Percentiles rank a stretch among this genome's conserved stretches.
Evolutionary conservation across 2,329 filamentous ascomycete genomes (phyloP).

Genomic region (Thelonectria discophora): DNA sequence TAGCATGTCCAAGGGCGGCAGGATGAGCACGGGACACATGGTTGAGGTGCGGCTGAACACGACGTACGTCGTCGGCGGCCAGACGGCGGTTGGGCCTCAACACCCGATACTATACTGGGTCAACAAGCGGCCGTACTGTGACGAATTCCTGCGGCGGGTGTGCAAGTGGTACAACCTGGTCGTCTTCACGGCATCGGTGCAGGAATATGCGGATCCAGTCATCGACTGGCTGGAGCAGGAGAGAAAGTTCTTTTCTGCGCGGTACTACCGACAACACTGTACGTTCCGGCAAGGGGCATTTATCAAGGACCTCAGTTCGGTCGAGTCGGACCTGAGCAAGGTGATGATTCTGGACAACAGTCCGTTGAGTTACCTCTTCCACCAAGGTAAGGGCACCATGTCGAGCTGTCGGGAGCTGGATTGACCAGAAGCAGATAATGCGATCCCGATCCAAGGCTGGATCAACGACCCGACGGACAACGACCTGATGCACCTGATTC

Average conservation of each 20-base stretch:
- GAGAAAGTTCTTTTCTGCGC: constrained; percentile 91
- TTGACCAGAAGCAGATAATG: constrained; percentile 76
- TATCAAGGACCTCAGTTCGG: constrained; percentile 95
- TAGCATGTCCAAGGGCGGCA: constrained; percentile 94
- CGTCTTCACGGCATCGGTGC: constrained; percentile 95
- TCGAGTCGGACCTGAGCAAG: constrained; percentile 95
- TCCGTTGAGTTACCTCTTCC: constrained; percentile 97
- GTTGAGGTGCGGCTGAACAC: constrained; percentile 92
- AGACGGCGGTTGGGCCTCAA: constrained; percentile 72
- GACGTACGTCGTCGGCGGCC: constrained; percentile 71
- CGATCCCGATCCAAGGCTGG: constrained; percentile 98
- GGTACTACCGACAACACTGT: constrained; percentile 97
- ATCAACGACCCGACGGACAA: constrained; percentile 98
- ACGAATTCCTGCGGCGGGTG: constrained; percentile 91
- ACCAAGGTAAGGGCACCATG: constrained; percentile 75
- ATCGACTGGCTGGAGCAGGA: constrained; percentile 99
- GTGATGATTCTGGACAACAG: constrained; percentile 99
- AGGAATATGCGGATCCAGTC: constrained; percentile 98
- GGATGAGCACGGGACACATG: constrained; percentile 98
- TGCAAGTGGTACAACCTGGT: constrained; percentile 99
- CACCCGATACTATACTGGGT: constrained; percentile 99
- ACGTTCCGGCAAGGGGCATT: constrained; percentile 95
- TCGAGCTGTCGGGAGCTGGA: not conserved
- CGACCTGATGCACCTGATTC: constrained; percentile 90
- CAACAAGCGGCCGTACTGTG: constrained; percentile 95